These are phyloP conservation scores for Castanea sativa DNA, from an alignment of 306 rosid species.

Conservation along the genomic window DNA sequence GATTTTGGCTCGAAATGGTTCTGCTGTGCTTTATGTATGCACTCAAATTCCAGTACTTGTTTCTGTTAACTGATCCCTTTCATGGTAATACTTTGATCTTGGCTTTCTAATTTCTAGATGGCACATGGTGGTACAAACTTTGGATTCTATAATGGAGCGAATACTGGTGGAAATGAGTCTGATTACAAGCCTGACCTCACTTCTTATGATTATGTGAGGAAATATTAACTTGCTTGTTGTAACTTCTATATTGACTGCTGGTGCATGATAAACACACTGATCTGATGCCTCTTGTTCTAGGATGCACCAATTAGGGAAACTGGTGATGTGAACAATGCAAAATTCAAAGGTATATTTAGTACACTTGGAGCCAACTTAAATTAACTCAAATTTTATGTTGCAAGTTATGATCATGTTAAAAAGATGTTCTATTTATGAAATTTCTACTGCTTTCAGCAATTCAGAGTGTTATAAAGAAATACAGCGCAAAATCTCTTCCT, in stretches of 20 bases:
- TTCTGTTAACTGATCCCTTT: slow-evolving; percentile 16
- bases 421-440: slow-evolving; percentile 19
- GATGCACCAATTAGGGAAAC: slow-evolving; percentile 93
- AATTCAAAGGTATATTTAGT: slow-evolving; percentile 58
- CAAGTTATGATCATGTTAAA: slow-evolving; percentile 16
- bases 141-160: slow-evolving; percentile 92
- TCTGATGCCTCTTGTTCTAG: slow-evolving; percentile 42
- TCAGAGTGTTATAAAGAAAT: slow-evolving; percentile 61
- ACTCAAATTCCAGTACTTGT: slow-evolving; percentile 9
- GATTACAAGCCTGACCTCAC: slow-evolving; percentile 88
- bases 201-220: slow-evolving; percentile 87
- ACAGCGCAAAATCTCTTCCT: slow-evolving; percentile 55
- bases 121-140: slow-evolving; percentile 96
- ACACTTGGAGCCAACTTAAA: not conserved
- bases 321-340: slow-evolving; percentile 81
- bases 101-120: slow-evolving; percentile 58
- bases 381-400: not conserved
- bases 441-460: slow-evolving; percentile 59
- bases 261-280: slow-evolving; percentile 7
- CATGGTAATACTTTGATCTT: slow-evolving; percentile 16
- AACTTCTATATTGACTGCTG: slow-evolving; percentile 9
- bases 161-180: slow-evolving; percentile 46
- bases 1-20: slow-evolving; percentile 77
- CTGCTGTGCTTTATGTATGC: slow-evolving; percentile 84
- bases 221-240: slow-evolving; percentile 13